Evolutionary conservation across 108 stramenopile genomes (phyloP).

Genomic region (Epipyxis sp.): DNA sequence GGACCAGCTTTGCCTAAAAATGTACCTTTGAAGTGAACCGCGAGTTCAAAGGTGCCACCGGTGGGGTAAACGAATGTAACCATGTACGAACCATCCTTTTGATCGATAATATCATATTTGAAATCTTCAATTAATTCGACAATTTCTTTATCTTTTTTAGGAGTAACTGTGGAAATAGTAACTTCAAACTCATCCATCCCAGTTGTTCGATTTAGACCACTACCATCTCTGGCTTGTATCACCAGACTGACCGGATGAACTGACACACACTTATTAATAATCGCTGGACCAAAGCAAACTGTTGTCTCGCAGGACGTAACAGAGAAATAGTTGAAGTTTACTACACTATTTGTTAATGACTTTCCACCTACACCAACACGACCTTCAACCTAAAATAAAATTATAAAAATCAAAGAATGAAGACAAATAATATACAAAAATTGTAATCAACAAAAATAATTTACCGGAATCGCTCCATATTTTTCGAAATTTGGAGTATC

Average conservation of each 20-base stretch:
- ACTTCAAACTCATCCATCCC: conserved; percentile 72
- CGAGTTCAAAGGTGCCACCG: conserved; percentile 55
- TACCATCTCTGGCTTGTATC: conserved; percentile 67
- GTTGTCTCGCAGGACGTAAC: conserved; percentile 63
- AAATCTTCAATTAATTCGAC: conserved; percentile 16
- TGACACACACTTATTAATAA: conserved; percentile 44
- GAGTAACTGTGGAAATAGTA: conserved; percentile 9
- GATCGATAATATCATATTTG: conserved; percentile 35
- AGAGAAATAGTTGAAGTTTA: conserved; percentile 63
- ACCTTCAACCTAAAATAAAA: too few relatives aligned
- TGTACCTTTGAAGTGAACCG: conserved; percentile 67
- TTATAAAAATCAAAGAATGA: too few relatives aligned
- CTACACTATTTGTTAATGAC: conserved; percentile 60
- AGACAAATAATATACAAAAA: too few relatives aligned
- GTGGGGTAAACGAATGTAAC: conserved; percentile 56
- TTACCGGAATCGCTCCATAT: conserved; percentile 59
- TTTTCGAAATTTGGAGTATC: conserved; percentile 63
- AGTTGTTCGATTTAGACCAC: conserved; percentile 58
- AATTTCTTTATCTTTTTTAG: conserved; percentile 43
- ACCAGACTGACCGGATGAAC: conserved; percentile 56
- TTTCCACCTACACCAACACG: conserved; percentile 65
- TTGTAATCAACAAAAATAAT: too few relatives aligned
- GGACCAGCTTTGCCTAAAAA: conserved; percentile 62
- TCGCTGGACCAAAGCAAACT: conserved; percentile 62
- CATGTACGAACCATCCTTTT: conserved; percentile 64